These are phyloP conservation scores for Aspergillus viridinutans DNA, from an alignment of 2,329 filamentous ascomycete species.

Conservation along the genomic window DNA sequence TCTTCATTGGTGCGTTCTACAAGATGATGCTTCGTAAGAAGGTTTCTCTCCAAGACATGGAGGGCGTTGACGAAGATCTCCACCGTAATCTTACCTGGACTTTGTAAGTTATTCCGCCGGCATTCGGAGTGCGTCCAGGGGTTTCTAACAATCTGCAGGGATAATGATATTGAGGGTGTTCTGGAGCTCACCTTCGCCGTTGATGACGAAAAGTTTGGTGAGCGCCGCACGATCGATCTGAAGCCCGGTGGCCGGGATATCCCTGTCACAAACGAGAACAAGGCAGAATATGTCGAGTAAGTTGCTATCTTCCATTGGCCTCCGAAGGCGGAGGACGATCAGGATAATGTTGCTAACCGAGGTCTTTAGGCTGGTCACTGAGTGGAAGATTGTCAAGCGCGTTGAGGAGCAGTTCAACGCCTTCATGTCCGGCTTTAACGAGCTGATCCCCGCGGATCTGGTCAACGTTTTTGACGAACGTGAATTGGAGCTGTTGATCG, in stretches of 20 bases:
- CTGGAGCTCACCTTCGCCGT: slow-evolving; percentile 95
- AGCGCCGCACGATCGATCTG: slow-evolving; percentile 88
- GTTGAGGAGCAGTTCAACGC: slow-evolving; percentile 98
- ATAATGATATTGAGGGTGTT: slow-evolving; percentile 94
- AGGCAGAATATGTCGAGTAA: slow-evolving; percentile 95
- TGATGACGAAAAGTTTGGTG: slow-evolving; percentile 94
- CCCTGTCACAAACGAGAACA: slow-evolving; percentile 97
- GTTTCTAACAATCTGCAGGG: slow-evolving; percentile 43
- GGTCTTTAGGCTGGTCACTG: slow-evolving; percentile 70
- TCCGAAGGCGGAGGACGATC: neutral
- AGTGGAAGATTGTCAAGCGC: slow-evolving; percentile 98
- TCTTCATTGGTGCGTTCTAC: slow-evolving; percentile 98
- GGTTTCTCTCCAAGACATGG: slow-evolving; percentile 91
- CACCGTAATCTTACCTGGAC: slow-evolving; percentile 97
- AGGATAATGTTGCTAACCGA: slow-evolving; percentile 2
- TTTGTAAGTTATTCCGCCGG: slow-evolving; percentile 50
- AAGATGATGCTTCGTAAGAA: slow-evolving; percentile 98
- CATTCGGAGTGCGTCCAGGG: neutral
- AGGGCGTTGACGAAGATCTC: slow-evolving; percentile 97
- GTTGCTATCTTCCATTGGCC: slow-evolving; percentile 24
- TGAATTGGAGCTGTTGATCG: slow-evolving; percentile 91
- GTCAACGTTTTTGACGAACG: slow-evolving; percentile 99
- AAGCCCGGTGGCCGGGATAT: slow-evolving; percentile 88
- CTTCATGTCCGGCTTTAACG: slow-evolving; percentile 95
- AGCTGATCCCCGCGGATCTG: slow-evolving; percentile 91